Evolutionary conservation across 306 rosid genomes (phyloP), one percentile per base, ranked within the genome.

Genomic region (Abrus precatorius): DNA sequence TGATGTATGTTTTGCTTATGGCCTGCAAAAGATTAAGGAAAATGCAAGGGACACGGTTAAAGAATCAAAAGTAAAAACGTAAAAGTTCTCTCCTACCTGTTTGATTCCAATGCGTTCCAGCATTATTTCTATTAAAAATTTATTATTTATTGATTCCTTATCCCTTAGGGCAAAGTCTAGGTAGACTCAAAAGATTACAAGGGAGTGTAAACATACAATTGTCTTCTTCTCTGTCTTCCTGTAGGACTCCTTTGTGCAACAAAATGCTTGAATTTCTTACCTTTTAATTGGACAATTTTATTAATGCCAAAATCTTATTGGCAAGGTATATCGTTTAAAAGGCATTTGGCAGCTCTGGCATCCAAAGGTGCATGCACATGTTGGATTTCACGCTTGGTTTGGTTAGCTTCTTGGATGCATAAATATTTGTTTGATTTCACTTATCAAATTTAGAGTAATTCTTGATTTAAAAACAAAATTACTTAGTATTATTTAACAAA

Each of bases 381-480:
- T 54, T 30, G 50, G 33, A 55, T 44, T 55, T 68, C 2, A 33
- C 44, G 2, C 50, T 44, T 45, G 76, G 76, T 69, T 54, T 69
- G 70, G 73, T 56, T 57, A 52, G 73, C 40, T 20, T 55, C 69
- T 44, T 69, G 20, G 61, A 45, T 45, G 70, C 71, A n/a, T 47
- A 45, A 47, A 13, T 20, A 69, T 59, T 69, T 45, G 13, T 36
- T 69, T 79, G 70, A 33, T 79, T 79, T 59, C 41, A 47, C 83
- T 45, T 49, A 8, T 6, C 70, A 40, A 77, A 27, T 43, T 50
- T 77, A 29, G 55, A 27, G 48, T 7, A 40, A 29, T 5, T 54
- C 7, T 44, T 63, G 13, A 40, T 10, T 7, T 7, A 38, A 41
- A 9, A 50, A 7, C 34, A 8, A 64, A 44, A 52, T 65, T 65